Percentiles rank a stretch among this genome's conserved stretches.
phyloP scores from a whole-genome alignment of 1,284 basidiomycete genomes.

The Cryptococcus sp. region DNA sequence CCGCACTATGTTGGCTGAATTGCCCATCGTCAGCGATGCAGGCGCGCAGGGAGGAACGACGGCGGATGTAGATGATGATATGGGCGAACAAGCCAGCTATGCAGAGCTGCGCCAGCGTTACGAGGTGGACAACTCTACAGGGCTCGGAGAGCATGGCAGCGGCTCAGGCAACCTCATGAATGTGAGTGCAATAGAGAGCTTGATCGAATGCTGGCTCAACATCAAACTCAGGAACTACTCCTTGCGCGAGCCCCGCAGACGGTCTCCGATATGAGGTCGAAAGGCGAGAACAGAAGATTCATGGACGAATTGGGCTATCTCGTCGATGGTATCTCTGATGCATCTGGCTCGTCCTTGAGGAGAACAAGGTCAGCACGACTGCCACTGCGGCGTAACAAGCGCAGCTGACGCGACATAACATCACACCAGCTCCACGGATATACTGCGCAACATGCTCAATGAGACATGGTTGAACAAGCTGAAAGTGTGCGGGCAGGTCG shows the following conservation, averaged over 20 bases:
- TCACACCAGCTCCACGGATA: slow-evolving; percentile 38
- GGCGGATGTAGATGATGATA: background rate
- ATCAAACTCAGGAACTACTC: slow-evolving; percentile 20
- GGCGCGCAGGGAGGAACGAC: background rate
- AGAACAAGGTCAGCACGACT: slow-evolving; percentile 33
- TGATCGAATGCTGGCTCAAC: background rate
- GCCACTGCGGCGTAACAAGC: background rate
- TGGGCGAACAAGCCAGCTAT: slow-evolving; percentile 35
- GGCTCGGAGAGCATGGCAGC: slow-evolving; percentile 8
- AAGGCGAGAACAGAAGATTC: slow-evolving; percentile 49
- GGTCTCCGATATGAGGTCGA: slow-evolving; percentile 48
- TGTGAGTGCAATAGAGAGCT: slow-evolving; percentile 8
- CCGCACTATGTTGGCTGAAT: slow-evolving; percentile 27
- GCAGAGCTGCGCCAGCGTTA: slow-evolving; percentile 44
- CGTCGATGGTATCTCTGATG: slow-evolving; percentile 37
- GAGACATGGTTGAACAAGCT: slow-evolving; percentile 42
- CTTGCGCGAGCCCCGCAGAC: slow-evolving; percentile 39
- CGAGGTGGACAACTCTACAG: slow-evolving; percentile 39
- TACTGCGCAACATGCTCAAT: slow-evolving; percentile 42
- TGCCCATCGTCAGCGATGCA: background rate
- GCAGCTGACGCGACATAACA: background rate
- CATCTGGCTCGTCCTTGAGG: slow-evolving; percentile 18
- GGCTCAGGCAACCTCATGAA: slow-evolving; percentile 25
- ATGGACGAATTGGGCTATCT: slow-evolving; percentile 48
- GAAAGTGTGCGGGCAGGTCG: slow-evolving; percentile 44